These are phyloP conservation scores for Rhizopogon rudus DNA, from an alignment of 768 basidiomycete genomes.

Conservation along the genomic window DNA sequence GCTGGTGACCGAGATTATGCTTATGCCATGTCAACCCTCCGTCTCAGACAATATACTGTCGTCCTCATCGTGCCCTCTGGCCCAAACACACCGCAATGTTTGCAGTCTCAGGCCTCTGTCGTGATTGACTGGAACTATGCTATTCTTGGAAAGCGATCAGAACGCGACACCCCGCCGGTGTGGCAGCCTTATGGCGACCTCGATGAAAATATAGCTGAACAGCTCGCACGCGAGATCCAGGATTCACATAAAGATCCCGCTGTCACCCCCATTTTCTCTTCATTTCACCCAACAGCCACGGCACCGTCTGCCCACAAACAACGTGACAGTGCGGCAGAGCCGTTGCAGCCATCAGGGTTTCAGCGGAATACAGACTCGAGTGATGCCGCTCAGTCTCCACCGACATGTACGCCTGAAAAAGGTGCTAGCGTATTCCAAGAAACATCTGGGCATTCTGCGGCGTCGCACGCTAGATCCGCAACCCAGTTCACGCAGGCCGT, in stretches of 20 bases:
- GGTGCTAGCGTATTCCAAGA: slow-evolving; percentile 8
- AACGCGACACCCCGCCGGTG: slow-evolving; percentile 7
- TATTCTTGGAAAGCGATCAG: slow-evolving; percentile 28
- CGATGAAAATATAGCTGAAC: slow-evolving; percentile 16
- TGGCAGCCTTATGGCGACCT: slow-evolving; percentile 20
- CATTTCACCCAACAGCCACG: slow-evolving; percentile 2
- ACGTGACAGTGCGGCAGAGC: slow-evolving; percentile 16
- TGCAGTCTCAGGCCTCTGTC: slow-evolving; percentile 51
- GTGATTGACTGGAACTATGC: slow-evolving; percentile 46
- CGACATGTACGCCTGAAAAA: slow-evolving; percentile 4
- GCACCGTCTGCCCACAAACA: neutral
- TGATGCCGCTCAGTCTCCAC: neutral
- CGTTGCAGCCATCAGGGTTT: slow-evolving; percentile 15
- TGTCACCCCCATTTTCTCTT: neutral
- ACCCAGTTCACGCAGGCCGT: slow-evolving; percentile 8
- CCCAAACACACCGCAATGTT: slow-evolving; percentile 34
- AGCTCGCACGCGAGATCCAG: slow-evolving; percentile 16
- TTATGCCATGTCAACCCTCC: slow-evolving; percentile 53
- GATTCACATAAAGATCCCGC: slow-evolving; percentile 11
- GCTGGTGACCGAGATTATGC: slow-evolving; percentile 67
- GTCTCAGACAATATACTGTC: slow-evolving; percentile 48
- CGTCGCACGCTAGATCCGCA: slow-evolving; percentile 11
- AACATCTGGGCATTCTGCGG: slow-evolving; percentile 14
- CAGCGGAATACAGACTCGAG: neutral
- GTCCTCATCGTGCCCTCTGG: slow-evolving; percentile 41